Evolutionary conservation across 2,329 filamentous ascomycete species (phyloP).

Genomic region (Aspergillus caelatus): DNA sequence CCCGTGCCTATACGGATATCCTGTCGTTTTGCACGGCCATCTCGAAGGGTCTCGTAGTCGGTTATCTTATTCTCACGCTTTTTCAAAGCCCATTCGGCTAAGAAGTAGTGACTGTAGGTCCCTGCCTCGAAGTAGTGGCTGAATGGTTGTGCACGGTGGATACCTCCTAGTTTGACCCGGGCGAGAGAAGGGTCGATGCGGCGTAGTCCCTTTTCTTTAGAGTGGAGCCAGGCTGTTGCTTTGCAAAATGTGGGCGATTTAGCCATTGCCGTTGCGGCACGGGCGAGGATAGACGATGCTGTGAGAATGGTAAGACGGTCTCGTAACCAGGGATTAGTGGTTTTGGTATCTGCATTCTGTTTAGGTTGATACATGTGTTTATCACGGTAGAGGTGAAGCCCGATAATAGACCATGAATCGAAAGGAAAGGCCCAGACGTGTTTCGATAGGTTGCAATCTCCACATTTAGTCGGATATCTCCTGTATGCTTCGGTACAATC

Average conservation of each 20-base stretch:
- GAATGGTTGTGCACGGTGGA: conserved; percentile 47
- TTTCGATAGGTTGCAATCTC: conserved; percentile 48
- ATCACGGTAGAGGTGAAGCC: conserved; percentile 44
- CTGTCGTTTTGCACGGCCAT: not conserved
- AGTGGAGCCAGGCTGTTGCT: conserved; percentile 40
- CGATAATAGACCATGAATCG: conserved; percentile 48
- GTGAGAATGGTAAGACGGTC: conserved; percentile 41
- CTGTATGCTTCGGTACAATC: conserved; percentile 52
- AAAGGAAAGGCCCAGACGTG: conserved; percentile 52
- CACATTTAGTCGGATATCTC: conserved; percentile 41
- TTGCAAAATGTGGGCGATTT: conserved; percentile 28
- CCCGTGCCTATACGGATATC: not conserved
- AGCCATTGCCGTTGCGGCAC: conserved; percentile 42
- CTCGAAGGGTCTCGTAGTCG: not conserved
- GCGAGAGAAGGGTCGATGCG: conserved; percentile 10
- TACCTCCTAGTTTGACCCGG: conserved; percentile 45
- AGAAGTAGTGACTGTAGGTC: conserved; percentile 1
- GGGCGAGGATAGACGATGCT: conserved; percentile 35
- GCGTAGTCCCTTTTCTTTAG: conserved; percentile 1
- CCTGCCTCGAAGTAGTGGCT: conserved; percentile 40
- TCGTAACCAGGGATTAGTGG: conserved; percentile 31
- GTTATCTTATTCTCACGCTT: not conserved
- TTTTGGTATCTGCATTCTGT: not conserved
- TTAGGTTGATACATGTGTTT: conserved; percentile 36
- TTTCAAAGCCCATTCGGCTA: not conserved